These are phyloP conservation scores for Termitomyces heimii DNA, from an alignment of 768 basidiomycete genomes.

Conservation along the genomic window DNA sequence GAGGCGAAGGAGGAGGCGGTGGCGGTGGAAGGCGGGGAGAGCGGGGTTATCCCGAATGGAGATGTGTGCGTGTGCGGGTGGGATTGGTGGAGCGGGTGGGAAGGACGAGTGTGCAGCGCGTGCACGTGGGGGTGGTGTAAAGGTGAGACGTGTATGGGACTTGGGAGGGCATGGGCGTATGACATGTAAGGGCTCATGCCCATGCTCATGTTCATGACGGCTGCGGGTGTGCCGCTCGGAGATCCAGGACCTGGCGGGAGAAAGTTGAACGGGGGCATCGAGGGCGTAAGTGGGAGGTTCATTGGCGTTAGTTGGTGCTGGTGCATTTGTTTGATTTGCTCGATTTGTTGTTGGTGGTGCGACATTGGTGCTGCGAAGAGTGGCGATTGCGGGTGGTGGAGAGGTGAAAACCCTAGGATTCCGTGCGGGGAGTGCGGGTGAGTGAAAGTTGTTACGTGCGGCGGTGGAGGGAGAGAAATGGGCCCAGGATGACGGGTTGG, in stretches of 20 bases:
- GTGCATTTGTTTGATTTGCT: slow-evolving; percentile 17
- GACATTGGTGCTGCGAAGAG: slow-evolving; percentile 25
- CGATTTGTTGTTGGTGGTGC: slow-evolving; percentile 18
- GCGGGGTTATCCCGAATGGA: neutral
- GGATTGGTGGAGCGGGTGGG: neutral
- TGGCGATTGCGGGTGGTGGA: slow-evolving; percentile 28
- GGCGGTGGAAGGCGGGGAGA: neutral
- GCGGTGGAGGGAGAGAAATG: slow-evolving; percentile 62
- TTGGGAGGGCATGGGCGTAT: neutral
- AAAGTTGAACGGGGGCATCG: slow-evolving; percentile 94
- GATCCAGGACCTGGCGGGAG: neutral
- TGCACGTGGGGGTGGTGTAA: neutral
- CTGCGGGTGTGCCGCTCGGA: neutral
- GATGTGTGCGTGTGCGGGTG: neutral
- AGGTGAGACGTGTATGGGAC: neutral
- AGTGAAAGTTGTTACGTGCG: slow-evolving; percentile 35
- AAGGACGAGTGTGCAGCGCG: neutral
- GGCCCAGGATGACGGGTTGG: slow-evolving; percentile 58
- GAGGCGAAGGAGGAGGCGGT: neutral
- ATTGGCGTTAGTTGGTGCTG: neutral
- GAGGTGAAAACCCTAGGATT: slow-evolving; percentile 19
- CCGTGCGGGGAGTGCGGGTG: slow-evolving; percentile 20
- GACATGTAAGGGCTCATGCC: neutral
- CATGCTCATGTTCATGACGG: neutral
- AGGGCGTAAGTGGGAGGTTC: slow-evolving; percentile 79